Conservation (phyloP, 1,284 basidiomycete species). For the Phaffia rhodozyma region DNA sequence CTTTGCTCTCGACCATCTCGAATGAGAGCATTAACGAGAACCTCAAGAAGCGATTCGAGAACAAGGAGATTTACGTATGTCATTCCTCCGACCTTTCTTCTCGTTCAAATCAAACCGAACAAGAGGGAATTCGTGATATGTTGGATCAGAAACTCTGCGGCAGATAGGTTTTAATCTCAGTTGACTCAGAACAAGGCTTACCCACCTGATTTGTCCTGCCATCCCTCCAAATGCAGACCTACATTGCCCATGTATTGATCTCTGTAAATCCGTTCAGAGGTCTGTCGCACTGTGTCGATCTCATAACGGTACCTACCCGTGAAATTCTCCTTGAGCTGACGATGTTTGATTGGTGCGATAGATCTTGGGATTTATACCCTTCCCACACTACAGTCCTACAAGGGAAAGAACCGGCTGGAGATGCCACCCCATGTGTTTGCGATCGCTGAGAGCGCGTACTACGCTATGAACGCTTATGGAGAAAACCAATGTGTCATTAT, state of each 20-base stretch:
- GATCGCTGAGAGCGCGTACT: conserved; percentile 94
- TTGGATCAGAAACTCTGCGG: too few relatives aligned
- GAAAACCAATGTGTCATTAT: conserved; percentile 99
- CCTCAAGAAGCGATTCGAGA: conserved; percentile 88
- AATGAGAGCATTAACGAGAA: conserved; percentile 98
- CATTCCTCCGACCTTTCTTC: neutral
- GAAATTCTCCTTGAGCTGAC: conserved; percentile 4
- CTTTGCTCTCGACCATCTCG: conserved; percentile 87
- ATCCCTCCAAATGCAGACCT: conserved; percentile 45
- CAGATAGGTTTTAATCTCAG: neutral
- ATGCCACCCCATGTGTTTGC: conserved; percentile 96
- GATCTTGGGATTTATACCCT: conserved; percentile 97
- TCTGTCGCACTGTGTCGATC: conserved; percentile 32
- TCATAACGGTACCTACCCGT: neutral
- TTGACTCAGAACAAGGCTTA: neutral
- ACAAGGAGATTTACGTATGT: conserved; percentile 78
- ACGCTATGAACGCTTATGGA: conserved; percentile 98
- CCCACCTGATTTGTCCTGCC: neutral
- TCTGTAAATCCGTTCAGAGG: conserved; percentile 98
- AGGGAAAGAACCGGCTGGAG: conserved; percentile 96
- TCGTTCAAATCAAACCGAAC: neutral
- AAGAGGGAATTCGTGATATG: too few relatives aligned
- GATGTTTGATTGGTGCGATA: conserved; percentile 28
- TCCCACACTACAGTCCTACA: conserved; percentile 71
- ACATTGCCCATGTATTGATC: conserved; percentile 93